phyloP scores from a whole-genome alignment of 2,329 filamentous ascomycete species.

The Aspergillus ruber region DNA sequence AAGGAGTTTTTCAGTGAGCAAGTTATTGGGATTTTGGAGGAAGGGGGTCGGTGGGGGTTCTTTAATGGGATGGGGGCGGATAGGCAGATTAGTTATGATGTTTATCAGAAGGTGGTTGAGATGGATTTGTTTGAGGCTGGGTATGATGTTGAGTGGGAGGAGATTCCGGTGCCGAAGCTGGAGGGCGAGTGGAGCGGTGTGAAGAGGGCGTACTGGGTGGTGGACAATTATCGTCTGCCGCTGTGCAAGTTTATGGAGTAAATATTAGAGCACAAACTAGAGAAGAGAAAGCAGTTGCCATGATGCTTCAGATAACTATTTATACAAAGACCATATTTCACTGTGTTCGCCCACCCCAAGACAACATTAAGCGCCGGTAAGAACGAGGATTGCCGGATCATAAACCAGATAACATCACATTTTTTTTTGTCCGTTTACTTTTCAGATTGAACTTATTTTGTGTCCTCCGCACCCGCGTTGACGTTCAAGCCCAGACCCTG shows the following conservation, averaged over 20 bases:
- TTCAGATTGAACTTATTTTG: slow-evolving; percentile 21
- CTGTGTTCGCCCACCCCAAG: slow-evolving; percentile 8
- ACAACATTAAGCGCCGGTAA: slow-evolving; percentile 17
- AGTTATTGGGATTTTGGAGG: slow-evolving; percentile 66
- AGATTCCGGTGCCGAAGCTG: slow-evolving; percentile 66
- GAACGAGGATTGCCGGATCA: slow-evolving; percentile 5
- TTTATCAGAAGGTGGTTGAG: slow-evolving; percentile 87
- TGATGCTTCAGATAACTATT: slow-evolving; percentile 29
- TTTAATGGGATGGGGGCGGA: slow-evolving; percentile 82
- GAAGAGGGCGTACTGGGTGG: slow-evolving; percentile 79
- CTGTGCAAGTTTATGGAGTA: slow-evolving; percentile 35
- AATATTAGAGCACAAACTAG: slow-evolving; percentile 5
- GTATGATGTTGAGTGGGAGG: slow-evolving; percentile 81
- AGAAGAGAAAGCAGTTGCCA: slow-evolving; percentile 28
- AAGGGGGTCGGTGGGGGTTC: slow-evolving; percentile 53
- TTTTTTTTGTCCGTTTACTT: slow-evolving; percentile 1
- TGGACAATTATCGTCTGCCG: slow-evolving; percentile 52
- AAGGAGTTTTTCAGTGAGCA: slow-evolving; percentile 82
- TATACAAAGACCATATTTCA: slow-evolving; percentile 26
- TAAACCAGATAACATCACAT: slow-evolving; percentile 1
- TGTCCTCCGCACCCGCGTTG: slow-evolving; percentile 30
- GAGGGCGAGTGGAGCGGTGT: slow-evolving; percentile 83
- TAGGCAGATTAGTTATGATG: slow-evolving; percentile 87
- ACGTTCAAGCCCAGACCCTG: slow-evolving; percentile 91
- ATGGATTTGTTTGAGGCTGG: slow-evolving; percentile 85